These are phyloP conservation scores for Daedaleopsis sinensis DNA, from an alignment of 768 basidiomycete genomes.

Conservation along the genomic window DNA sequence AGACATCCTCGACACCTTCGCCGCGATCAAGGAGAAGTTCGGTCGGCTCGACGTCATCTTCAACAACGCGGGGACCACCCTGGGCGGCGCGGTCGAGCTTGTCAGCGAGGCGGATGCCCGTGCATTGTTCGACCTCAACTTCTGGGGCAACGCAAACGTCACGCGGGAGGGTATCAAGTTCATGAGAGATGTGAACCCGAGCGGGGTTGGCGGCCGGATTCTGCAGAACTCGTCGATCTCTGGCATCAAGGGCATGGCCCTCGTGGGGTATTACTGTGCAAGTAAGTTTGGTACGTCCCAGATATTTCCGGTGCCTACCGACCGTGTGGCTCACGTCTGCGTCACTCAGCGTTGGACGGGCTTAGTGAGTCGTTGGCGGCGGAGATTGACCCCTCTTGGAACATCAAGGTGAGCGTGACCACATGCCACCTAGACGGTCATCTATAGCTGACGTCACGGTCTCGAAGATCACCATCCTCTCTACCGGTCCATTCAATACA, in stretches of 20 bases:
- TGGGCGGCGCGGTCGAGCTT: conserved; percentile 30
- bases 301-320: not conserved
- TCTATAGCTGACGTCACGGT: no score
- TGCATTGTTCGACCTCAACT: conserved; percentile 35
- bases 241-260: not conserved
- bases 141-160: conserved; percentile 34
- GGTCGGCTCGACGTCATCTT: conserved; percentile 30
- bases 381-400: conserved; percentile 22
- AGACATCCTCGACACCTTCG: conserved; percentile 24
- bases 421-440: no score
- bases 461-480: conserved; percentile 13
- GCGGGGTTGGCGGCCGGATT: no score
- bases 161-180: conserved; percentile 20
- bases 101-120: conserved; percentile 32
- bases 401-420: conserved; percentile 7
- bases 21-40: no score
- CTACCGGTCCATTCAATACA: conserved; percentile 14
- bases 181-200: no score
- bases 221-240: no score
- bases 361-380: conserved; percentile 1
- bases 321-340: not conserved
- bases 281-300: conserved; percentile 13
- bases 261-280: conserved; percentile 8
- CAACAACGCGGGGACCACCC: conserved; percentile 37
- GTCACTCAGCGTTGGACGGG: conserved; percentile 11